Evolutionary conservation across 1,139 yeast species (phyloP).

Genomic region (Yamadazyma pseudoaaseri): DNA sequence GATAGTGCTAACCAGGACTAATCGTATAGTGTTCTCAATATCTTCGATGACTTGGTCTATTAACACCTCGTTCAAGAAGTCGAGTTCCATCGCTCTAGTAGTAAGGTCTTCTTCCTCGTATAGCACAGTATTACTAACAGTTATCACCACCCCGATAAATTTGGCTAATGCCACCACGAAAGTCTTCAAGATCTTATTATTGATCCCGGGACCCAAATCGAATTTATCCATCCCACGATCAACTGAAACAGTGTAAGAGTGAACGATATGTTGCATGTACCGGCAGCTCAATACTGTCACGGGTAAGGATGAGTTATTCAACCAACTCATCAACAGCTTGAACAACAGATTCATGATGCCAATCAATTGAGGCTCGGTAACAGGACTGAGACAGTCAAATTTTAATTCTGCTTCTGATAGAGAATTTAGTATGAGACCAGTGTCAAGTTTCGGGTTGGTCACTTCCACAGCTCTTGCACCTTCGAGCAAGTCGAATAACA

Average conservation of each 20-base stretch:
- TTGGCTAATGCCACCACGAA: constrained; percentile 51
- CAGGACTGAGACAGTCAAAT: constrained; percentile 36
- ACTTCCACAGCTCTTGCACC: constrained; percentile 77
- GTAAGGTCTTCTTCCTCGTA: constrained; percentile 78
- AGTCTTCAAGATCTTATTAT: constrained; percentile 49
- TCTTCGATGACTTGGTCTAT: constrained; percentile 22
- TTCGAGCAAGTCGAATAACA: constrained; percentile 58
- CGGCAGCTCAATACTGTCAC: constrained; percentile 65
- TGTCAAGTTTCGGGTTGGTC: constrained; percentile 59
- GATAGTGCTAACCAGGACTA: constrained; percentile 17
- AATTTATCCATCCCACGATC: constrained; percentile 10
- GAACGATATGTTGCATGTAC: constrained; percentile 56
- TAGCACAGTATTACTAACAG: constrained; percentile 57
- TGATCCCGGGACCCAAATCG: constrained; percentile 19
- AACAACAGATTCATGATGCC: constrained; percentile 47
- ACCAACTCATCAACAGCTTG: constrained; percentile 55
- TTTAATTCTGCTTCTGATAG: constrained; percentile 37
- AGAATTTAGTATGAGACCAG: constrained; percentile 46
- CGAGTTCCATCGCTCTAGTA: constrained; percentile 57
- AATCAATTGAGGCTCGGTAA: constrained; percentile 35
- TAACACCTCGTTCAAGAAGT: constrained; percentile 29
- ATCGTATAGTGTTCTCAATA: constrained; percentile 20
- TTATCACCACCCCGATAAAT: constrained; percentile 48
- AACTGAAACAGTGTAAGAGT: constrained; percentile 26
- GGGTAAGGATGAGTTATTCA: constrained; percentile 59